Conservation (phyloP, 257 asterid genomes). For the Petunia secreta region DNA sequence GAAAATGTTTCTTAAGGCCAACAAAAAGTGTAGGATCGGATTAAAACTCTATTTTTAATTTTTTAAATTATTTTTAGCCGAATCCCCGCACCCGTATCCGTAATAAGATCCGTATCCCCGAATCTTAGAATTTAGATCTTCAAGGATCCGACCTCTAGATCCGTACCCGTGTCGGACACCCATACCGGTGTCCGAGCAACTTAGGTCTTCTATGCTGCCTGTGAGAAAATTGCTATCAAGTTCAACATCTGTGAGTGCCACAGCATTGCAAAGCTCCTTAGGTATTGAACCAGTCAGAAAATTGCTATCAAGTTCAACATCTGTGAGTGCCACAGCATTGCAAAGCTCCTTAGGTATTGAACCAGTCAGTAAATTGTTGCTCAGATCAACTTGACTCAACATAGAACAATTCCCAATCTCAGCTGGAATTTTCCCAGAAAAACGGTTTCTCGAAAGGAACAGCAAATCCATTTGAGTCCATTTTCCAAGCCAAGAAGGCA, state of each 20-base stretch:
- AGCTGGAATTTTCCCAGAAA: conserved; percentile 67
- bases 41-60: too few species aligned
- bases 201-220: conserved; percentile 32
- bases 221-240: conserved; percentile 59
- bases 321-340: conserved; percentile 57
- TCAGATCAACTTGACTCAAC: conserved; percentile 65
- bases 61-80: too few species aligned
- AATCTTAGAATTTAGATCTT: too few species aligned
- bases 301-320: conserved; percentile 64
- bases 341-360: conserved; percentile 75
- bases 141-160: too few species aligned
- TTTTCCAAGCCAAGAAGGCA: conserved; percentile 80
- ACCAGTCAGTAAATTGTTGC: conserved; percentile 63
- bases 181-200: too few species aligned
- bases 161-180: too few species aligned
- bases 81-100: too few species aligned
- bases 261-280: conserved; percentile 69
- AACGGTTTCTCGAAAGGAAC: conserved; percentile 62
- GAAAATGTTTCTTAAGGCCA: too few species aligned
- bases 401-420: conserved; percentile 79
- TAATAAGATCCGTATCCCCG: too few species aligned
- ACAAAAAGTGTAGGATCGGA: too few species aligned
- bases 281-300: conserved; percentile 70
- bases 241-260: conserved; percentile 55
- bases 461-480: conserved; percentile 63